phyloP scores from a whole-genome alignment of 2,329 filamentous ascomycete species.

The Cordyceps pruinosa region DNA sequence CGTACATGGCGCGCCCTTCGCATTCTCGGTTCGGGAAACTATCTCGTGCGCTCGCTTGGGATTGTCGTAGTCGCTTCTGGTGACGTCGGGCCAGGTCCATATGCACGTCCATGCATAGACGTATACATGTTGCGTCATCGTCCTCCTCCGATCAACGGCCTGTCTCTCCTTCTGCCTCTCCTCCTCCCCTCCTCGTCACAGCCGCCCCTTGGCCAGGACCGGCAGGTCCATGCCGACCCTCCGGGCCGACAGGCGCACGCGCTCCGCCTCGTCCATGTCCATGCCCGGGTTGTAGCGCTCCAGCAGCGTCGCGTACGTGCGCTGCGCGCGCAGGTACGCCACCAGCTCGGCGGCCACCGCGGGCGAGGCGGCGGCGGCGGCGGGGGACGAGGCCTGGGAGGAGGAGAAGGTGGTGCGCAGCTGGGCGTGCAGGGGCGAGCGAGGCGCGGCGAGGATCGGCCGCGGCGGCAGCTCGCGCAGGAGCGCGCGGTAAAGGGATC shows the following conservation, averaged over 20 bases:
- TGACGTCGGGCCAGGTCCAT: background rate
- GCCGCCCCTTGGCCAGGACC: constrained; percentile 39
- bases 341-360: constrained; percentile 67
- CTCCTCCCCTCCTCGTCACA: background rate
- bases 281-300: constrained; percentile 94
- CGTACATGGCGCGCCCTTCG: background rate
- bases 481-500: constrained; percentile 79
- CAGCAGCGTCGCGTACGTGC: constrained; percentile 70
- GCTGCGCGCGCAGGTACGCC: constrained; percentile 77
- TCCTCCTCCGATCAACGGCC: too few relatives aligned
- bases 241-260: constrained; percentile 74
- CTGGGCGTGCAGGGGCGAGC: constrained; percentile 62
- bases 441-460: constrained; percentile 45
- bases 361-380: constrained; percentile 19
- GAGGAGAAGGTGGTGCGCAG: constrained; percentile 56
- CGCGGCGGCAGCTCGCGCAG: constrained; percentile 82
- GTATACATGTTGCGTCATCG: background rate
- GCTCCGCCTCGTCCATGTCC: constrained; percentile 78
- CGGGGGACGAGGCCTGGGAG: constrained; percentile 9
- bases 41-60: background rate
- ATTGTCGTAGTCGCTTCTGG: background rate
- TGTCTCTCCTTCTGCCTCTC: background rate
- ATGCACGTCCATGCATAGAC: background rate
- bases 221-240: constrained; percentile 89
- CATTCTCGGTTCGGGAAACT: background rate